Evolutionary conservation across 2,329 filamentous ascomycete species (phyloP), one percentile per base, ranked within the genome.

Genomic region (Aspergillus versicolor): DNA sequence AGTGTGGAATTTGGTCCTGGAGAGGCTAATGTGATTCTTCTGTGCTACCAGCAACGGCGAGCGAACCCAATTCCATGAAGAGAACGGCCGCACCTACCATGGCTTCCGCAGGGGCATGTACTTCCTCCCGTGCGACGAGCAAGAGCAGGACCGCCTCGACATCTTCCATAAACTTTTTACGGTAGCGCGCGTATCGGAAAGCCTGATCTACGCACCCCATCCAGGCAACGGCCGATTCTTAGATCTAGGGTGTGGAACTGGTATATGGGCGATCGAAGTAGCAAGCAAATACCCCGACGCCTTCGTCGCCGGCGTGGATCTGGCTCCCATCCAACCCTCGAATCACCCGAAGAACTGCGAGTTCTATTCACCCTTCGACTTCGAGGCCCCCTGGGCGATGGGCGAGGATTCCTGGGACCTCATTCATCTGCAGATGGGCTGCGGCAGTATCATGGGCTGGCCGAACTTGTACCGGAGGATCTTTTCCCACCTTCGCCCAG

Each of bases 181-280:
- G 15, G 82, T 89, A 19, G 85, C 85, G 49, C 85, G 88, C 61
- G 73, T 78, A 43, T 71, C 68, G 27, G 78, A 81, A 56, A 67
- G 67, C 13, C 66, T 79, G 34, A 75, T 77, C 12, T 72, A 75
- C 59, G 73, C 75, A 48, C 76, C 76, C 3, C 69, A 72, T 62
- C 70, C 70, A 1, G 68, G 66, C 4, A 73, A 74, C 54, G 75
- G 77, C 56, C 79, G 82, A 59, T 82, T 87, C 60, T 76, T 87
- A 54, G 85, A 86, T 65, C 68, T 96, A 53, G 93, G 92, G 42
- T 92, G 89, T 61, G 93, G 92, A 19, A 96, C 91, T 1, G 92
- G 91, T 40, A 93, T 96, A 60, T 97, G 93, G 93, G 85, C 89
- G 41, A 90, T 95, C 65, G 89, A 93, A 64, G 88, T 96, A 76